Evolutionary conservation across 768 basidiomycete species (phyloP).

Genomic region (Xerocomellus amylosporus): DNA sequence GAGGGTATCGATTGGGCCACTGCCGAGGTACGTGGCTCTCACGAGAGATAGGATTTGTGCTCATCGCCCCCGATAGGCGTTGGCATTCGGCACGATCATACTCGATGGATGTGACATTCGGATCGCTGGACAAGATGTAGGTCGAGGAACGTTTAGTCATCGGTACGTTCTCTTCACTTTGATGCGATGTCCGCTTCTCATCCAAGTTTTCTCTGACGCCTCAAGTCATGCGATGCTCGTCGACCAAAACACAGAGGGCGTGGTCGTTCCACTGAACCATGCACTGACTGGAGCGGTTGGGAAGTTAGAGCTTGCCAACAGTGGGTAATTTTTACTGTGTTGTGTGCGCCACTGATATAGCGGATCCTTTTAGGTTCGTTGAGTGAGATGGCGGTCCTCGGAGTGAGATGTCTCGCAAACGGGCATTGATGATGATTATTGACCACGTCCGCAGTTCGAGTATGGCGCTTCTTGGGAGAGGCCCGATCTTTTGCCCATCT

Average conservation of each 20-base stretch:
- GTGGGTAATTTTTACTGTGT: constrained; percentile 39
- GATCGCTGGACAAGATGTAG: constrained; percentile 92
- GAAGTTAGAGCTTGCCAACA: constrained; percentile 84
- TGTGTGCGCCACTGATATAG: neutral
- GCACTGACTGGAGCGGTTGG: constrained; percentile 51
- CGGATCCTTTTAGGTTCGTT: constrained; percentile 56
- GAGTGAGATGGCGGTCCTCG: constrained; percentile 87
- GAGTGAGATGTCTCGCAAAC: constrained; percentile 45
- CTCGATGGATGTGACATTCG: constrained; percentile 78
- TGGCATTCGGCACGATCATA: constrained; percentile 88
- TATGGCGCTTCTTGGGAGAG: constrained; percentile 89
- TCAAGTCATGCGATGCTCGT: constrained; percentile 85
- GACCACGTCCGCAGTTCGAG: constrained; percentile 62
- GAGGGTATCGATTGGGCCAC: constrained; percentile 86
- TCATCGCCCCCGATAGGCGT: constrained; percentile 45
- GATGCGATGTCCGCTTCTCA: neutral
- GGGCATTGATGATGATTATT: neutral
- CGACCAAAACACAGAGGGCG: constrained; percentile 78
- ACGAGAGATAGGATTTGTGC: neutral
- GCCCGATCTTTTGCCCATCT: constrained; percentile 77
- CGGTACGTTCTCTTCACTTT: constrained; percentile 36
- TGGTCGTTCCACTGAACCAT: constrained; percentile 80
- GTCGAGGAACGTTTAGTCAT: constrained; percentile 86
- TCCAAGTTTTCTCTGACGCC: neutral
- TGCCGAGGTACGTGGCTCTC: constrained; percentile 59